phyloP scores from a whole-genome alignment of 192 early-diverging fungal genomes.

The Umbelopsis sp. region DNA sequence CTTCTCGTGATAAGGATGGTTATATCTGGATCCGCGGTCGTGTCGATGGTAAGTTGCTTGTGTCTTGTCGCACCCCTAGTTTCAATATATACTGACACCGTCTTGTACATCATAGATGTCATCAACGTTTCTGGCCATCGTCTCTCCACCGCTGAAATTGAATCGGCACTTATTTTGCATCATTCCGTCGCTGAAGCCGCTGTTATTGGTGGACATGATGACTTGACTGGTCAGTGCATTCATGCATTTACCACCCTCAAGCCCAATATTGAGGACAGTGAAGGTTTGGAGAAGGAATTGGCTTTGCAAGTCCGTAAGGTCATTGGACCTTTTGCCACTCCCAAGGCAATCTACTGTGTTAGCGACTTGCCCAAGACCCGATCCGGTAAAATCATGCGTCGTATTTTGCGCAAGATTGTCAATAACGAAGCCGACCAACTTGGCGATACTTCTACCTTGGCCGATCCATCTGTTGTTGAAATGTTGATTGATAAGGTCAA shows the following conservation, averaged over 20 bases:
- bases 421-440: constrained; percentile 81
- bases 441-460: constrained; percentile 88
- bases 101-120: constrained; percentile 54
- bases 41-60: constrained; percentile 48
- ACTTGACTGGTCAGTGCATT: constrained; percentile 90
- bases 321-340: constrained; percentile 94
- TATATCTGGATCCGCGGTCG: constrained; percentile 96
- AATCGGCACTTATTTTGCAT: constrained; percentile 86
- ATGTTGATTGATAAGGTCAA: constrained; percentile 29
- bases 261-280: constrained; percentile 51
- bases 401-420: constrained; percentile 93
- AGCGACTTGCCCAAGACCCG: constrained; percentile 94
- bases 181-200: constrained; percentile 85
- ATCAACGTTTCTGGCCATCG: constrained; percentile 97
- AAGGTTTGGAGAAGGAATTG: constrained; percentile 61
- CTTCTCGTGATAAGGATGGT: constrained; percentile 86
- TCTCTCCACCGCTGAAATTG: constrained; percentile 92
- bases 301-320: constrained; percentile 78
- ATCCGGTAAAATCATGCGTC: constrained; percentile 95
- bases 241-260: constrained; percentile 86
- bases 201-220: constrained; percentile 85
- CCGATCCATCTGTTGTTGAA: constrained; percentile 62
- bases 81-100: neutral
- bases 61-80: neutral
- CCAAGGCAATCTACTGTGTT: constrained; percentile 84